A percentile compares a stretch with the other conserved stretches of the same genome.
These are phyloP conservation scores for Cochlearia excelsa DNA, from an alignment of 345 rosid species.

Conservation along the genomic window DNA sequence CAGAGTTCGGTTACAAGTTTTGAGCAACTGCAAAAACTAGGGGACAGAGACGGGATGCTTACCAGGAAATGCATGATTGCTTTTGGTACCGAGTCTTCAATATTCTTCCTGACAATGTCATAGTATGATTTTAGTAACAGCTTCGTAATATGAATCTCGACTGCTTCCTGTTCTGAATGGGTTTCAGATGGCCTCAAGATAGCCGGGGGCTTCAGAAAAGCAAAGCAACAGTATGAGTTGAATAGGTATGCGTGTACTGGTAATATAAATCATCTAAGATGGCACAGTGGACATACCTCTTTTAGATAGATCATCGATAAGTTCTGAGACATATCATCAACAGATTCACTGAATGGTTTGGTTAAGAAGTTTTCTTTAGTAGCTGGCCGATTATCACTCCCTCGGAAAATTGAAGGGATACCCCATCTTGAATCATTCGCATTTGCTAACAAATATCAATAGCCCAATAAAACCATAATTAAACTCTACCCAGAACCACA, in stretches of 20 bases:
- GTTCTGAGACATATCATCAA: slow-evolving; percentile 48
- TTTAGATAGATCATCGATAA: slow-evolving; percentile 77
- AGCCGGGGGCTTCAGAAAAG: slow-evolving; percentile 70
- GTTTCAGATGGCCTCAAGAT: slow-evolving; percentile 76
- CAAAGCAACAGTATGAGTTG: slow-evolving; percentile 29
- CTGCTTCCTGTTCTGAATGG: slow-evolving; percentile 79
- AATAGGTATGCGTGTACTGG: slow-evolving; percentile 7
- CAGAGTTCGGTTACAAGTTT: neutral
- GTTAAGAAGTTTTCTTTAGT: slow-evolving; percentile 54
- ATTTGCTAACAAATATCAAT: slow-evolving; percentile 42
- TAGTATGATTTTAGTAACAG: slow-evolving; percentile 84
- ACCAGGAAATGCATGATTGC: slow-evolving; percentile 98
- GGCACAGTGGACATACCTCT: slow-evolving; percentile 49
- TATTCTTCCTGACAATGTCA: slow-evolving; percentile 90
- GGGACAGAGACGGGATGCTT: slow-evolving; percentile 24
- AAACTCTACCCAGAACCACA: slow-evolving; percentile 18
- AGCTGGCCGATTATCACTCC: slow-evolving; percentile 52
- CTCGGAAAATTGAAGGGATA: slow-evolving; percentile 84
- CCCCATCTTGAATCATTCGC: slow-evolving; percentile 76
- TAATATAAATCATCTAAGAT: slow-evolving; percentile 13
- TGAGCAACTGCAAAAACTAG: neutral
- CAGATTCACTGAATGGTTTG: slow-evolving; percentile 57
- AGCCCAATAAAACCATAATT: slow-evolving; percentile 24
- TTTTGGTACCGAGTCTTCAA: slow-evolving; percentile 84
- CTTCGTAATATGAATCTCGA: slow-evolving; percentile 78